These are phyloP conservation scores for Penicillium ochrochloron DNA, from an alignment of 495 filamentous ascomycete genomes.

Conservation along the genomic window DNA sequence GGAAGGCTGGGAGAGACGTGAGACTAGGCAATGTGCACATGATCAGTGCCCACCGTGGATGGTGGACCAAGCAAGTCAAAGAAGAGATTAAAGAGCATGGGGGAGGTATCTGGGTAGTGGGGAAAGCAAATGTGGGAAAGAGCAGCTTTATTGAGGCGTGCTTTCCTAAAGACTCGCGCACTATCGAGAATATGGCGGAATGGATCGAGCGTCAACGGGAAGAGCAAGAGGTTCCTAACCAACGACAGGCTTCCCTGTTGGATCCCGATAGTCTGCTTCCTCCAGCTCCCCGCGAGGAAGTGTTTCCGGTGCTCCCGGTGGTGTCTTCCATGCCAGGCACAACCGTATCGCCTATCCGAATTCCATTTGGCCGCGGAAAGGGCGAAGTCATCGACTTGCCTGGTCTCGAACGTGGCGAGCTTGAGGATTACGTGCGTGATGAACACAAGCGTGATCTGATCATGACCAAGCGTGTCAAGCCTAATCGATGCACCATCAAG, in stretches of 20 bases:
- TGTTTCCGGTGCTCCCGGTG: conserved; percentile 79
- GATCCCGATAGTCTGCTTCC: conserved; percentile 63
- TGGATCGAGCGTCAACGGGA: conserved; percentile 36
- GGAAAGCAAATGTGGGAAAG: conserved; percentile 97
- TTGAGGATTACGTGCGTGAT: conserved; percentile 69
- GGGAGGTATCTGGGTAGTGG: conserved; percentile 94
- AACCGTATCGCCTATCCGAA: conserved; percentile 89
- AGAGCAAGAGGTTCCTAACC: conserved; percentile 24
- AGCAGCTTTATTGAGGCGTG: conserved; percentile 84
- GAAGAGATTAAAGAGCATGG: conserved; percentile 79
- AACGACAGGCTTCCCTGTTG: conserved; percentile 22
- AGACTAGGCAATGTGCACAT: conserved; percentile 83
- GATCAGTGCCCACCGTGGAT: conserved; percentile 79
- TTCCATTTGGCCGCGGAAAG: conserved; percentile 80
- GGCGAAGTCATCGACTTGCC: conserved; percentile 96
- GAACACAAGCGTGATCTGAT: conserved; percentile 67
- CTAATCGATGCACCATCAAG: conserved; percentile 71
- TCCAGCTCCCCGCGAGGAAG: conserved; percentile 69
- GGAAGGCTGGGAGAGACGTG: conserved; percentile 59
- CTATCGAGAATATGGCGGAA: conserved; percentile 44
- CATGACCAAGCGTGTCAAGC: conserved; percentile 72
- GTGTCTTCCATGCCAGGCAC: conserved; percentile 89
- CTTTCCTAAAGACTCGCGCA: conserved; percentile 78
- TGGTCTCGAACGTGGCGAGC: conserved; percentile 73
- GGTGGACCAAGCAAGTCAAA: conserved; percentile 88